These are phyloP conservation scores for Penicillium sp. DNA, from an alignment of 2,329 filamentous ascomycete species.

Conservation along the genomic window DNA sequence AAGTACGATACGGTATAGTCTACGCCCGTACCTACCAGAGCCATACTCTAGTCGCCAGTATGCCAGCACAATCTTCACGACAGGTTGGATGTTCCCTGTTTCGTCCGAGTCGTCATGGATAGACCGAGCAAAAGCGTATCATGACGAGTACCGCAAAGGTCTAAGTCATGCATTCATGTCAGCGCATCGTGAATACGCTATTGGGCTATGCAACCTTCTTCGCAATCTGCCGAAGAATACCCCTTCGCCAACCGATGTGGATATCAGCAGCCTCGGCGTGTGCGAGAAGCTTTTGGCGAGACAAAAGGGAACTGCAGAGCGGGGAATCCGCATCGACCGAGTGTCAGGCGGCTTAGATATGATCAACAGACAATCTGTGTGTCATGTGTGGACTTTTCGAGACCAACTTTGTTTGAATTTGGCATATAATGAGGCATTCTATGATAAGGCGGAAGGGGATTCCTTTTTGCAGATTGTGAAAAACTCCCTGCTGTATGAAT, in stretches of 20 bases:
- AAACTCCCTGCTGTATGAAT: not conserved
- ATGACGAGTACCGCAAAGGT: constrained; percentile 2
- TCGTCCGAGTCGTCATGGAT: constrained; percentile 2
- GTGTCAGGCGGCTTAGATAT: not conserved
- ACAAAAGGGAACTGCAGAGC: constrained; percentile 1
- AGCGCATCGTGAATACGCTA: constrained; percentile 1
- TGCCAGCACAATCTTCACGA: constrained; percentile 2
- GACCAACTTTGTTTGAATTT: constrained; percentile 1
- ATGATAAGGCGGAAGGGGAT: not conserved
- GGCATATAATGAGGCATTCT: not conserved
- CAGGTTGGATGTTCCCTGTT: constrained; percentile 2
- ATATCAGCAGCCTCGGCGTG: constrained; percentile 1
- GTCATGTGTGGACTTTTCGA: constrained; percentile 3
- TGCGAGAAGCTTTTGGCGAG: not conserved
- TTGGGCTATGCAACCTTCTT: not conserved
- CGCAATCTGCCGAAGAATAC: not conserved
- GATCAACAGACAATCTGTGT: not conserved
- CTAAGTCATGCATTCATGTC: not conserved
- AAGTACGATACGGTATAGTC: constrained; percentile 1
- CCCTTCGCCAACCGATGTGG: not conserved
- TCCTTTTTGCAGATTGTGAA: not conserved
- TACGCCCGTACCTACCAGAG: not conserved
- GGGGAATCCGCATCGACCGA: not conserved
- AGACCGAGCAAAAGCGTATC: not conserved
- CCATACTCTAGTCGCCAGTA: not conserved